Percentiles rank a stretch among this genome's conserved stretches.
phyloP scores from a whole-genome alignment of 2,329 filamentous ascomycete species.

The Fusarium scirpi region DNA sequence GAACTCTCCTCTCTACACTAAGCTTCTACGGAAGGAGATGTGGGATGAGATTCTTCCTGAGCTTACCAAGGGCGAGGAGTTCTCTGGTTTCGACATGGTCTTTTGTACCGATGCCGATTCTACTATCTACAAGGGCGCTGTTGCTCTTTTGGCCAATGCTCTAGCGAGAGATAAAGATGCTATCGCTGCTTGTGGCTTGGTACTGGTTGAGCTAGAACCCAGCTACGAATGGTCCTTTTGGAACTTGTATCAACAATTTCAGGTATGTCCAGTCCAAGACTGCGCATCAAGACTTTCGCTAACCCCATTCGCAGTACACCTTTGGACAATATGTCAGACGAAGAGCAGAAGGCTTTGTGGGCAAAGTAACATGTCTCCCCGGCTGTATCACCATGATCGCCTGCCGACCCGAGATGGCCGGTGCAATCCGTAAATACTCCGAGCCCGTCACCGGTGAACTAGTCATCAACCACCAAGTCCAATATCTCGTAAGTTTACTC shows the following conservation, averaged over 20 bases:
- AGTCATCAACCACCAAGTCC: constrained; percentile 39
- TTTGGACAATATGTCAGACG: constrained; percentile 41
- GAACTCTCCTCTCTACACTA: constrained; percentile 35
- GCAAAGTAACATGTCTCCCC: constrained; percentile 38
- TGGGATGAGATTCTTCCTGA: constrained; percentile 32
- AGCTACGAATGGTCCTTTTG: constrained; percentile 42
- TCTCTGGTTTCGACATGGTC: constrained; percentile 39
- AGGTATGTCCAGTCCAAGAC: constrained; percentile 3
- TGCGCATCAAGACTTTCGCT: neutral
- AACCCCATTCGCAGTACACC: constrained; percentile 20
- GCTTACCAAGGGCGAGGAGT: constrained; percentile 25
- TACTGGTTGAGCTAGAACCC: constrained; percentile 38
- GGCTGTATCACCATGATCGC: constrained; percentile 44
- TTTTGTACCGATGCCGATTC: constrained; percentile 42
- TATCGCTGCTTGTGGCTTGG: constrained; percentile 38
- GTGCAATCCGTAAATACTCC: constrained; percentile 38
- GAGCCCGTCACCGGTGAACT: constrained; percentile 36
- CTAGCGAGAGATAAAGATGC: constrained; percentile 37
- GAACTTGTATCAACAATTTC: constrained; percentile 43
- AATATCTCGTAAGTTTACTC: constrained; percentile 35
- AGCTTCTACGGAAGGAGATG: constrained; percentile 37
- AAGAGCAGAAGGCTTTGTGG: constrained; percentile 33
- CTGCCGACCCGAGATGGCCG: constrained; percentile 39
- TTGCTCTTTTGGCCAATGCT: constrained; percentile 26
- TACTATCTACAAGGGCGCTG: constrained; percentile 40